Percentiles rank a stretch among this genome's conserved stretches.
phyloP scores from a whole-genome alignment of 1,139 yeast genomes.

The Protomyces pachydermus region DNA sequence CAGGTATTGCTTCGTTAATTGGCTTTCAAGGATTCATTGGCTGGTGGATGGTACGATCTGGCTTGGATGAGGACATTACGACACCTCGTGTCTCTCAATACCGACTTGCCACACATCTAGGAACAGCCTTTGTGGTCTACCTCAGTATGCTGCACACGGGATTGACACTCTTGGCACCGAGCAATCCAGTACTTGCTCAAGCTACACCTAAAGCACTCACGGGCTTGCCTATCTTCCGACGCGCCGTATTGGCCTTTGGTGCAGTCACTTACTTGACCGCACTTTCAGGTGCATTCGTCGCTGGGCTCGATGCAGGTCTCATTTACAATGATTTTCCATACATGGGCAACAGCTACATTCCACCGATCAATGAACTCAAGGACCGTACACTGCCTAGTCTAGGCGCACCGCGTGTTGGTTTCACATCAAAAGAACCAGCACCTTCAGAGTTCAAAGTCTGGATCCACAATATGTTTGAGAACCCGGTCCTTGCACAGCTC shows the following conservation, averaged over 20 bases:
- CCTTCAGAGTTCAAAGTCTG: slow-evolving; percentile 41
- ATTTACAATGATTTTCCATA: slow-evolving; percentile 94
- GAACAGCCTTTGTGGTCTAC: slow-evolving; percentile 85
- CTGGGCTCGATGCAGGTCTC: slow-evolving; percentile 95
- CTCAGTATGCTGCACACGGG: slow-evolving; percentile 90
- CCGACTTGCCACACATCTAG: slow-evolving; percentile 86
- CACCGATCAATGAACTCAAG: slow-evolving; percentile 68
- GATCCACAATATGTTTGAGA: slow-evolving; percentile 92
- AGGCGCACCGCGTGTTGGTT: not conserved
- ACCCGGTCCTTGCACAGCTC: slow-evolving; percentile 93
- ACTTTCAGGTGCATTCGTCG: slow-evolving; percentile 96
- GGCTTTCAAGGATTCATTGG: slow-evolving; percentile 96
- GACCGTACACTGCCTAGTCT: slow-evolving; percentile 58
- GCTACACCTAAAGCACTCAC: not conserved
- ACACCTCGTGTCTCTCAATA: slow-evolving; percentile 92
- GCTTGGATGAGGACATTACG: slow-evolving; percentile 78
- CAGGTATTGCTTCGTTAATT: slow-evolving; percentile 67
- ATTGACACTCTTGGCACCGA: slow-evolving; percentile 53
- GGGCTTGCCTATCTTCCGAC: slow-evolving; percentile 17
- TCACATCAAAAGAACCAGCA: not conserved
- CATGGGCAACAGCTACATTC: slow-evolving; percentile 71
- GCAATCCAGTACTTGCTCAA: not conserved
- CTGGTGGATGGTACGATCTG: slow-evolving; percentile 99
- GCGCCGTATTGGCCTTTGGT: slow-evolving; percentile 5
- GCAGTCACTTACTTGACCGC: slow-evolving; percentile 51